Evolutionary conservation across 139 green algal genomes (phyloP), one percentile per base, ranked within the genome.

Genomic region (Chlamydomonas asymmetrica): DNA sequence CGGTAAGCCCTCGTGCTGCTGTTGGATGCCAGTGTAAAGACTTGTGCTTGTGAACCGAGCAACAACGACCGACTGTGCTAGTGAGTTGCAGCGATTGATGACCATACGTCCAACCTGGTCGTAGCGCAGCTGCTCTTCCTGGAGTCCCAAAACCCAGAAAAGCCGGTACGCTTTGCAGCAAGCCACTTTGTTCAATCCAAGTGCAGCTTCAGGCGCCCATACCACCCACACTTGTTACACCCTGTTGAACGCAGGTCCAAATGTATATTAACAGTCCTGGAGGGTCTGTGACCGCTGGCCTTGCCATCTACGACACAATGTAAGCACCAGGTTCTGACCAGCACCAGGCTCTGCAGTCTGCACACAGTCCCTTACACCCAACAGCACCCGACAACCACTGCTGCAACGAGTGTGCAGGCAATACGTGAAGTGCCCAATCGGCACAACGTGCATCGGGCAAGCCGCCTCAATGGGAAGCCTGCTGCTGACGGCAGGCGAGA

Each of bases 281-380:
- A 0, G 95, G 95, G 10, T 79, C 94, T 5, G 96, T 99, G 31
- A 98, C 94, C 9, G 84, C 94, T 2, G 83, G 95, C 1, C 84
- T 99, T 39, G 96, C 96, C 5, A 97, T 99, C 10, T 99, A 99
- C 63, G 96, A 99, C 85, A 98, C 96, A 1, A 99, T 99, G 96
- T 93, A 97, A 87, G 87, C 50, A 27, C n/a, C 50, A 60, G 50
- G 25, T 5, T n/a, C n/a, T n/a, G n/a, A n/a, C n/a, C n/a, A n/a
- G n/a, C n/a, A n/a, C n/a, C n/a, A n/a, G n/a, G n/a, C n/a, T n/a
- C n/a, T n/a, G n/a, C n/a, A n/a, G n/a, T n/a, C n/a, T n/a, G n/a
- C n/a, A n/a, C n/a, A n/a, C n/a, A n/a, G n/a, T n/a, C n/a, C n/a
- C n/a, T n/a, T n/a, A n/a, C n/a, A n/a, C n/a, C n/a, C n/a, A n/a